Percentiles rank a stretch among this genome's conserved stretches.
Evolutionary conservation across 192 early-diverging fungal species (phyloP).

Genomic region (Pilobolus umbonatus): DNA sequence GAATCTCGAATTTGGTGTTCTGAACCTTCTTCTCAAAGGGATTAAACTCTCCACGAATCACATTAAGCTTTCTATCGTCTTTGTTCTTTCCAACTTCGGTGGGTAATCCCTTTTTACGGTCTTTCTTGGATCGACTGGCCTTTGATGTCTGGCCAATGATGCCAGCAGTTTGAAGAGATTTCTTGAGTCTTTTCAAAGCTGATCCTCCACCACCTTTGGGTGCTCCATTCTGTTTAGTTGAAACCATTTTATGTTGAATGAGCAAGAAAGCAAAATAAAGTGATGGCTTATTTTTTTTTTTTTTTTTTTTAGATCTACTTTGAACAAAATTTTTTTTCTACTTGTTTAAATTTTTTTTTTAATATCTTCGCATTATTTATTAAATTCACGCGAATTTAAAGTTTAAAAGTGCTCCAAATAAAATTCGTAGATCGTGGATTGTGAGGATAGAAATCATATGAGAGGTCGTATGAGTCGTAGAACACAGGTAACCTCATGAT

Average conservation of each 20-base stretch:
- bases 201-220: slow-evolving; percentile 44
- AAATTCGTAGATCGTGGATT: too few relatives aligned
- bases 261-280: neutral
- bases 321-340: neutral
- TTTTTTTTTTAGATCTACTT: neutral
- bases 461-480: too few relatives aligned
- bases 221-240: slow-evolving; percentile 3
- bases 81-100: slow-evolving; percentile 54
- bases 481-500: too few relatives aligned
- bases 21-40: slow-evolving; percentile 89
- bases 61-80: slow-evolving; percentile 37
- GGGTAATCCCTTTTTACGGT: slow-evolving; percentile 48
- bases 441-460: too few relatives aligned
- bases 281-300: neutral
- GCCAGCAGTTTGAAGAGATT: slow-evolving; percentile 72
- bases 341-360: neutral
- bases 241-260: neutral
- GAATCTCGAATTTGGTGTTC: slow-evolving; percentile 74
- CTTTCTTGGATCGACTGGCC: slow-evolving; percentile 59
- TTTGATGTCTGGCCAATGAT: slow-evolving; percentile 66
- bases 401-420: too few relatives aligned
- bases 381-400: too few relatives aligned
- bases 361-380: neutral
- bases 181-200: slow-evolving; percentile 78
- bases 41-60: slow-evolving; percentile 58